Percentiles rank a stretch among this genome's conserved stretches.
Conservation (phyloP, 192 early-diverging fungal species). For the Backusella psychrophila region DNA sequence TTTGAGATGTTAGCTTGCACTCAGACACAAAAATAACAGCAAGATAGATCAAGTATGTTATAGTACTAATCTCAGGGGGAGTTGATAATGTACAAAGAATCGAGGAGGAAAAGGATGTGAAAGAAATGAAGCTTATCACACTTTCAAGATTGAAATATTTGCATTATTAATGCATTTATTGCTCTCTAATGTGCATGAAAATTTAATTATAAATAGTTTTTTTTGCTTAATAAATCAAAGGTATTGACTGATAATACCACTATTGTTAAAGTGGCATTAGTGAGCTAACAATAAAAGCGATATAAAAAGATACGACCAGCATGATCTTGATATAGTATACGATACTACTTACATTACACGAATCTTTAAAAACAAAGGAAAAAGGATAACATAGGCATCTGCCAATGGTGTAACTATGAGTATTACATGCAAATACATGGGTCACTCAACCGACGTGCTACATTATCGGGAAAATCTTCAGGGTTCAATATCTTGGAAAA, state of each 20-base stretch:
- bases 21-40: not conserved
- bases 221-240: not conserved
- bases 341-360: not conserved
- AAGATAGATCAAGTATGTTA: not conserved
- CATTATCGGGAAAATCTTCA: not conserved
- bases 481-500: not conserved
- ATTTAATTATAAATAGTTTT: not conserved
- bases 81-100: not conserved
- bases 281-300: not conserved
- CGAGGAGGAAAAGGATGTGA: not conserved
- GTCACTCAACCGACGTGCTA: not conserved
- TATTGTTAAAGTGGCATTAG: not conserved
- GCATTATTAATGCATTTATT: not conserved
- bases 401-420: not conserved
- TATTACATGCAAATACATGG: constrained; percentile 1
- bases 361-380: not conserved
- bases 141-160: not conserved
- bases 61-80: not conserved
- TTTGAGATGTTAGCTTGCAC: not conserved
- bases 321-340: not conserved
- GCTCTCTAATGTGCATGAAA: not conserved
- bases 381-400: not conserved
- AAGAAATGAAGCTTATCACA: not conserved
- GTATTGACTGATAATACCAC: not conserved
- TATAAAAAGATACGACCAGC: not conserved